Evolutionary conservation across 805 yeast species (phyloP), one percentile per base, ranked within the genome.

Genomic region (Hanseniaspora taiwanica): DNA sequence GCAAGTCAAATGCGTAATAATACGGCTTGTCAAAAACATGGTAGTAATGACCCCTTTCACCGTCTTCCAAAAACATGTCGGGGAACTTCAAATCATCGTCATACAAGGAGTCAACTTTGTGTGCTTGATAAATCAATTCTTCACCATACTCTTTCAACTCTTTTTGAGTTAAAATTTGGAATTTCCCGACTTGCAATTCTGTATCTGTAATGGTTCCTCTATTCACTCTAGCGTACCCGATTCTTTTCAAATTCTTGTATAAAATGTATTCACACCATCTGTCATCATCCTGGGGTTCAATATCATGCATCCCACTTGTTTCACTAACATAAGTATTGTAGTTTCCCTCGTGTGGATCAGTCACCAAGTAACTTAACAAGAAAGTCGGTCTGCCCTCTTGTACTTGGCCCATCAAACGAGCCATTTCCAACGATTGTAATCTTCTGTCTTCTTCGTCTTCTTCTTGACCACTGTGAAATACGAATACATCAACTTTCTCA

Each of bases 241-340:
- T 76, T 60, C 95, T 80, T 57, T 76, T 79, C 60, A 91, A 64
- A 44, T 81, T 78, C 58, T 87, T 81, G 72, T 81, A 91, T 48
- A 91, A 64, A 46, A 91, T 85, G 62, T 91, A 91, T 64, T 91
- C 94, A 63, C 98, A 91, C 98, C 98, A 91, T 64, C 98, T 76
- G 55, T 91, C 98, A 78, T 87, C 83, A 57, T 89, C 96, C 6
- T 80, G 67, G 35, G 87, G 80, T 58, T 91, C 98, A 46, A 91
- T 86, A 58, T 91, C 98, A 52, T 78, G 75, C 89, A 91, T 84
- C 24, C 94, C 82, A 1, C 89, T 76, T 48, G 66, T 60, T 38
- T 80, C 81, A 52, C 93, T 78, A 16, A 87, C 96, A 60, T 85
- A 85, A 2, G 86, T 86, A 63, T 83, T 79, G 67, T 89, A 89